phyloP scores from a whole-genome alignment of 1,284 basidiomycete species.

The Ustilago loliicola region DNA sequence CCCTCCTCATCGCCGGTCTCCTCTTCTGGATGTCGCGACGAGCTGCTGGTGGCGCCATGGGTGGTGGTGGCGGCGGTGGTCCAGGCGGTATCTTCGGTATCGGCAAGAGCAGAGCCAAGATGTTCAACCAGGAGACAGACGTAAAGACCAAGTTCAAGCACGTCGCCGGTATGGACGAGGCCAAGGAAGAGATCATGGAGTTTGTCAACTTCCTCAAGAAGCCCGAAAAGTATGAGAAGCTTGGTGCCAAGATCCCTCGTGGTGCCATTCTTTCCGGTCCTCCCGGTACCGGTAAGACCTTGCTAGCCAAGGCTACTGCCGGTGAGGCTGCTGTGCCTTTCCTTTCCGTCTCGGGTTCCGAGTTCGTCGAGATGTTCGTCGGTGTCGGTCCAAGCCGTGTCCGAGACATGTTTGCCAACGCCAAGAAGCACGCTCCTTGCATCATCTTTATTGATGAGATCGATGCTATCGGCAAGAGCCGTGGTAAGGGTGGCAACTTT shows the following conservation, averaged over 20 bases:
- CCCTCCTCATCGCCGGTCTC: constrained; percentile 88
- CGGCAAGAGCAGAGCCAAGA: constrained; percentile 92
- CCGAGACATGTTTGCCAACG: constrained; percentile 94
- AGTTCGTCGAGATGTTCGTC: constrained; percentile 99
- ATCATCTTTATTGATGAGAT: constrained; percentile 78
- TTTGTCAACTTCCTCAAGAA: constrained; percentile 99
- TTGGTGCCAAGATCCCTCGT: constrained; percentile 98
- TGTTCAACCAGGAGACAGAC: constrained; percentile 98
- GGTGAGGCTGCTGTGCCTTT: constrained; percentile 98
- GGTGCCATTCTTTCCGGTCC: constrained; percentile 98
- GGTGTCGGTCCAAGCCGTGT: constrained; percentile 98
- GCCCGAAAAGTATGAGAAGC: constrained; percentile 90
- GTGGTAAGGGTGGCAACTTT: constrained; percentile 87
- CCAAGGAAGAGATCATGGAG: constrained; percentile 99
- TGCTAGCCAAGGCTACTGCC: constrained; percentile 97
- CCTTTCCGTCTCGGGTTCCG: constrained; percentile 97
- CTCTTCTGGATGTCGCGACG: constrained; percentile 90
- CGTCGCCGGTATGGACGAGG: constrained; percentile 99
- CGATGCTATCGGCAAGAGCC: constrained; percentile 96
- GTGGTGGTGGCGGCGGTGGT: constrained; percentile 72
- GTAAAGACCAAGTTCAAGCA: constrained; percentile 94
- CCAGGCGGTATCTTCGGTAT: constrained; percentile 96
- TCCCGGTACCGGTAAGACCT: constrained; percentile 97
- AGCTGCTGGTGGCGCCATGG: constrained; percentile 73
- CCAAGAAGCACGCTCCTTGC: constrained; percentile 96